These are phyloP conservation scores for Neodidymelliopsis sp. DNA, from an alignment of 2,329 filamentous ascomycete genomes.

Conservation along the genomic window DNA sequence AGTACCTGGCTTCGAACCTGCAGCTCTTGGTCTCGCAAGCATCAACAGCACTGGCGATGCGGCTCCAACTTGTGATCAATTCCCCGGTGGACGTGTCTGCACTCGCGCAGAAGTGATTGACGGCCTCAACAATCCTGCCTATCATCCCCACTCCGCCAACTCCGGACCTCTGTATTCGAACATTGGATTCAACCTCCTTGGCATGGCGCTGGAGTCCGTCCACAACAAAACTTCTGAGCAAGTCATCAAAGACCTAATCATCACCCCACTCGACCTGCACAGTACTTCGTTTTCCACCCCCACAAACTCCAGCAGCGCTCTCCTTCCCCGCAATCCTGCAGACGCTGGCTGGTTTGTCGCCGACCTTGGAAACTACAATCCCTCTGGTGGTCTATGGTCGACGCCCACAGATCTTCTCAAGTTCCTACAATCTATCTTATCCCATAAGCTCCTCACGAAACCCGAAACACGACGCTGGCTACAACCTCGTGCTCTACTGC, in stretches of 20 bases:
- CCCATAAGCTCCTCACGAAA: constrained; percentile 24
- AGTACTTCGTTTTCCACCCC: constrained; percentile 26
- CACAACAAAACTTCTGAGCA: constrained; percentile 29
- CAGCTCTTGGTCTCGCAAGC: constrained; percentile 26
- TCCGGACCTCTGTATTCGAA: constrained; percentile 33
- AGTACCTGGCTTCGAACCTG: constrained; percentile 20
- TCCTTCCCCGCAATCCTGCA: constrained; percentile 25
- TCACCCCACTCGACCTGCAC: constrained; percentile 26
- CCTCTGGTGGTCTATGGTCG: constrained; percentile 37
- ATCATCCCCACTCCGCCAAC: constrained; percentile 25
- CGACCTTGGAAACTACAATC: constrained; percentile 36
- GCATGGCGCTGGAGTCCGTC: constrained; percentile 29
- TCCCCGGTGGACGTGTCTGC: constrained; percentile 30
- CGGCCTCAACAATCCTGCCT: constrained; percentile 32
- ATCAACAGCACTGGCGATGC: constrained; percentile 21
- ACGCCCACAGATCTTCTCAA: constrained; percentile 33
- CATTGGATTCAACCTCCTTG: constrained; percentile 35
- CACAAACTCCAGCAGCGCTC: constrained; percentile 14
- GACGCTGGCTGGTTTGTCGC: constrained; percentile 29
- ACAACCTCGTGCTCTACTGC: constrained; percentile 28
- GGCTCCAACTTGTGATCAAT: constrained; percentile 30
- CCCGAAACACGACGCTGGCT: constrained; percentile 31
- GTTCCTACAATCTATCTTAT: constrained; percentile 28
- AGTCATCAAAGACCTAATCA: constrained; percentile 32
- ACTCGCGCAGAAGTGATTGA: constrained; percentile 26